A percentile compares a stretch with the other conserved stretches of the same genome.
phyloP scores from a whole-genome alignment of 2,329 filamentous ascomycete genomes.

The Acrocalymma vagum region DNA sequence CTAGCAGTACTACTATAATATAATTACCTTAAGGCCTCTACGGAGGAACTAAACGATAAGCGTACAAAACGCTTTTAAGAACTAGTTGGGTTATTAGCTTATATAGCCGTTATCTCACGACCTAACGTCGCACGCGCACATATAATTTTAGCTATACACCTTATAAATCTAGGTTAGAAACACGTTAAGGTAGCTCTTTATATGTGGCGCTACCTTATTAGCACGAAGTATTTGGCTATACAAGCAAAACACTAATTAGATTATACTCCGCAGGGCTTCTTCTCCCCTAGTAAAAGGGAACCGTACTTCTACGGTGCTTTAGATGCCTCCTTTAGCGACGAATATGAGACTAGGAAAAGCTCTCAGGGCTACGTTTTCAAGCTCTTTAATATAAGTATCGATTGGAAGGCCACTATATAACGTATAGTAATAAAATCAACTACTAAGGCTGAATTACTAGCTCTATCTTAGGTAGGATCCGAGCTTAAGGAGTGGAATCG shows the following conservation, averaged over 20 bases:
- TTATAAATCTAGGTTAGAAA: constrained; percentile 15
- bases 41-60: constrained; percentile 1
- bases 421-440: constrained; percentile 19
- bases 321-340: constrained; percentile 21
- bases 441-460: constrained; percentile 19
- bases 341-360: constrained; percentile 5
- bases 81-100: constrained; percentile 16
- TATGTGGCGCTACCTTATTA: constrained; percentile 4
- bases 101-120: constrained; percentile 4
- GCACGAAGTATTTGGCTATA: constrained; percentile 4
- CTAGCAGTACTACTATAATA: constrained; percentile 1
- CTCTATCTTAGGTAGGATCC: constrained; percentile 3
- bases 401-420: constrained; percentile 20
- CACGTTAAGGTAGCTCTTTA: constrained; percentile 6
- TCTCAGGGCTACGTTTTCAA: constrained; percentile 19
- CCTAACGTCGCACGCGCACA: constrained; percentile 13
- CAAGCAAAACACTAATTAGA: not conserved
- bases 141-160: constrained; percentile 8
- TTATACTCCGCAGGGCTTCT: not conserved
- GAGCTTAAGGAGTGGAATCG: constrained; percentile 12
- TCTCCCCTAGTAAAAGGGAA: not conserved
- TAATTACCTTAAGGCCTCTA: constrained; percentile 1
- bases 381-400: constrained; percentile 15
- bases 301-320: constrained; percentile 12
- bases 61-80: constrained; percentile 17